phyloP scores from a whole-genome alignment of 305 asterid species.

The Fraxinus ornus region DNA sequence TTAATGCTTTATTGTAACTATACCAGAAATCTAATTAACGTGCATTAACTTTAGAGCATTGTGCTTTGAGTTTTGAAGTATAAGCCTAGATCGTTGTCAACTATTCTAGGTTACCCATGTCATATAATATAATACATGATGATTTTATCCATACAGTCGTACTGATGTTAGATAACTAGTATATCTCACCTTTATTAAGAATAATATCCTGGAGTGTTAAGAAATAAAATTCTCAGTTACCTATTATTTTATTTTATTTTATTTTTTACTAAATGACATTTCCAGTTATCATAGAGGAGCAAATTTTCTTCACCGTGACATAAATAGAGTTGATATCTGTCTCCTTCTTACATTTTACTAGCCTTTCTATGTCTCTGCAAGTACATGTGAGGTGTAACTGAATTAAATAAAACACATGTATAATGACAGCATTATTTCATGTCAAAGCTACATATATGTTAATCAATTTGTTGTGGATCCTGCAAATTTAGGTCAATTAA shows the following conservation, averaged over 20 bases:
- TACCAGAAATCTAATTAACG: background rate
- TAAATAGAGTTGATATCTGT: slow-evolving; percentile 21
- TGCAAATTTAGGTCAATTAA: background rate
- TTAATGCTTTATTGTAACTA: background rate
- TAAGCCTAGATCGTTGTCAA: background rate
- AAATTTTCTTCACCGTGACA: background rate
- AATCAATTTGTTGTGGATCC: slow-evolving; percentile 2
- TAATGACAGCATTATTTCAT: background rate
- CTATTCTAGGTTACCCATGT: background rate
- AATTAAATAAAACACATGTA: slow-evolving; percentile 1
- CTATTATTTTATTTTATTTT: background rate
- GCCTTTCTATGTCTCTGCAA: background rate
- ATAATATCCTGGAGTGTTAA: background rate
- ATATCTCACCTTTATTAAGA: background rate
- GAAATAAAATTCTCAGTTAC: background rate
- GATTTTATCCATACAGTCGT: background rate
- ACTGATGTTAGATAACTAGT: background rate
- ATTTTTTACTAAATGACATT: background rate
- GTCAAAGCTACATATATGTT: background rate
- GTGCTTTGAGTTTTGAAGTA: background rate
- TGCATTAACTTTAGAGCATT: background rate
- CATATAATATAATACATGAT: background rate
- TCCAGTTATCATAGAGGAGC: background rate
- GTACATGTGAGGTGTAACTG: background rate
- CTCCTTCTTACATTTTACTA: slow-evolving; percentile 20